Percentiles rank a stretch among this genome's conserved stretches.
These are phyloP conservation scores for Fusarium nelsonii DNA, from an alignment of 2,329 filamentous ascomycete genomes.

Conservation along the genomic window DNA sequence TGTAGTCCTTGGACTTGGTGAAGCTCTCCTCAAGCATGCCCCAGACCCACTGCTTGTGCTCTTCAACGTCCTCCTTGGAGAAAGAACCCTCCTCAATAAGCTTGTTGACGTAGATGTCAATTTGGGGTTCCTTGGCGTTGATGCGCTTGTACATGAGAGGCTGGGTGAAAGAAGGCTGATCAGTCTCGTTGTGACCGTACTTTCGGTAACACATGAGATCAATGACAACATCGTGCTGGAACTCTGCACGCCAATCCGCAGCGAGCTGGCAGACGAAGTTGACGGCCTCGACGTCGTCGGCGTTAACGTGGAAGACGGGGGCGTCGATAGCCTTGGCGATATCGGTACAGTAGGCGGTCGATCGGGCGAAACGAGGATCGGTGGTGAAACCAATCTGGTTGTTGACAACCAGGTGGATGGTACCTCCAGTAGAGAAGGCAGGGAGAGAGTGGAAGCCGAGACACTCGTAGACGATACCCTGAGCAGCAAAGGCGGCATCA, in stretches of 20 bases:
- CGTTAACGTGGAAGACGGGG: constrained; percentile 99
- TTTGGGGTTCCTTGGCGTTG: constrained; percentile 81
- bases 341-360: constrained; percentile 98
- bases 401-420: constrained; percentile 97
- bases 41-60: constrained; percentile 99
- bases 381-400: constrained; percentile 99
- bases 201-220: constrained; percentile 99
- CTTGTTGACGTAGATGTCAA: constrained; percentile 93
- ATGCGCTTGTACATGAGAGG: constrained; percentile 99
- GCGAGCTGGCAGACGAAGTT: constrained; percentile 98
- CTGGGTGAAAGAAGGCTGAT: constrained; percentile 99
- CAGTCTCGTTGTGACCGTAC: constrained; percentile 98
- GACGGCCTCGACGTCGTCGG: constrained; percentile 96
- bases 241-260: constrained; percentile 97
- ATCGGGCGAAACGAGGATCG: constrained; percentile 95
- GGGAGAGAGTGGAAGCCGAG: constrained; percentile 97
- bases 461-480: constrained; percentile 98
- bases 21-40: constrained; percentile 99
- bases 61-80: constrained; percentile 96
- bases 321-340: constrained; percentile 99
- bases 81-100: constrained; percentile 93
- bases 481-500: constrained; percentile 95
- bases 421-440: constrained; percentile 96
- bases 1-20: constrained; percentile 96
- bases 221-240: constrained; percentile 98